Base-by-base conservation (phyloP, 2,329 filamentous ascomycete genomes). In the Phyllosticta capitalensis region DNA sequence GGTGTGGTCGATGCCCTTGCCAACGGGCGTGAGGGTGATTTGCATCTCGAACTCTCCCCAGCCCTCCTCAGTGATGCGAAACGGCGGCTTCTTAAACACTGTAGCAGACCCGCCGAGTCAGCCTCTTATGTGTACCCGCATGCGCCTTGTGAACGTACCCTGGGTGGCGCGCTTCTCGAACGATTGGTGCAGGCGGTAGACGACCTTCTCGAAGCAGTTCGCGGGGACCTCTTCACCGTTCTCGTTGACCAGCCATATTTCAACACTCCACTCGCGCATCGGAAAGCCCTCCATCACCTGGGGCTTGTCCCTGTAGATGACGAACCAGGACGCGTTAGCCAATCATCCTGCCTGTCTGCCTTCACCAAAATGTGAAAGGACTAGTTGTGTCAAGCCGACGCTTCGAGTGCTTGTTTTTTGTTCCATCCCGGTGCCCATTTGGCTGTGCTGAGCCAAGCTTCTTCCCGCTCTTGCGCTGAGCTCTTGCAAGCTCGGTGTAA, bases 21-120 rank as follows among this genome's bases (percentile, higher is more conserved):
- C 90, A 28, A 88, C 85, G 51, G 88, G 89, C 69, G 86, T 88
- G 66, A 95, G 82, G 63, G 89, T 84, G 68, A 97, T 94, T 54
- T 80, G 81, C 85, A 99, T 92, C 72, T 97, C 94, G 72, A 99
- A 99, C 77, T 97, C 94, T 69, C 94, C 94, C 94, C 94, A 99
- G 66, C 94, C 94, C 76, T 96, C 89, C 75, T 99, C 95, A 64
- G 85, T 80, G 74, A 95, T 95, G 65, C 82, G 82, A 78, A 97
- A 99, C 0, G 94, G 94, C 0, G 91, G 84, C 64, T 88, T 86
- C 70, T 86, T 87, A 78, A 96, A 88, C 22, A 84, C 89, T 94
- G 65, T 56, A 21, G 1, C 6, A 49, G 19, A 22, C n/a, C 17
- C 21, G 14, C 5, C 0, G n/a, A 28, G 17, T 54, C 52, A 54